Percentiles rank a stretch among this genome's conserved stretches.
These are phyloP conservation scores for Primulina eburnea DNA, from an alignment of 257 asterid genomes.

Conservation along the genomic window DNA sequence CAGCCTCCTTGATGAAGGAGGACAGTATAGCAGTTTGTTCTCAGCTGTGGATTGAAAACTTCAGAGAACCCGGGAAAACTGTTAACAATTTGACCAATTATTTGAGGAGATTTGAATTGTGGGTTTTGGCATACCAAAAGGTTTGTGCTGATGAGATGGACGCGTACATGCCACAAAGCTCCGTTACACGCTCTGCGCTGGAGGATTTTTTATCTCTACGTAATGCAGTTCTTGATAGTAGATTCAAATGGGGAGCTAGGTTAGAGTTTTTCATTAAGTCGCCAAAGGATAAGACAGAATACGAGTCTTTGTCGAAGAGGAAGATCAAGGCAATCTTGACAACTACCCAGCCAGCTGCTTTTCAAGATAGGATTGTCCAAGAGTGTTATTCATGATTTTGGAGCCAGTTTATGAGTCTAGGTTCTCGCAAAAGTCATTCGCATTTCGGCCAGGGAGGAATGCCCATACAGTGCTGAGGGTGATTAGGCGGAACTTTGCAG, in stretches of 20 bases:
- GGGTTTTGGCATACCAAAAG: conserved; percentile 96
- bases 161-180: conserved; percentile 72
- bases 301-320: conserved; percentile 84
- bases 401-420: conserved; percentile 91
- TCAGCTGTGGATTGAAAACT: conserved; percentile 85
- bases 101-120: conserved; percentile 85
- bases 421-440: conserved; percentile 84
- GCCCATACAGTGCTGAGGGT: conserved; percentile 87
- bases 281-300: conserved; percentile 84
- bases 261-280: conserved; percentile 80
- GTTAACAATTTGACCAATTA: conserved; percentile 60
- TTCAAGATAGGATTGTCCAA: conserved; percentile 90
- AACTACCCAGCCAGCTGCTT: conserved; percentile 71
- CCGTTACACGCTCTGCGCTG: conserved; percentile 67
- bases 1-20: conserved; percentile 87
- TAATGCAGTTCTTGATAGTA: conserved; percentile 78
- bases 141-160: conserved; percentile 87
- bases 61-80: conserved; percentile 62
- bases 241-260: conserved; percentile 95
- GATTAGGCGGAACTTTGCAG: conserved; percentile 91
- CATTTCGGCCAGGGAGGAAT: conserved; percentile 92
- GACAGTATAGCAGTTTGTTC: conserved; percentile 77
- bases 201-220: conserved; percentile 79
- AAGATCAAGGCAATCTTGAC: conserved; percentile 82
- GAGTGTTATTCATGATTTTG: conserved; percentile 75